Base-by-base conservation (phyloP, 352 stramenopile species). In the Pythium aristosporum region DNA sequence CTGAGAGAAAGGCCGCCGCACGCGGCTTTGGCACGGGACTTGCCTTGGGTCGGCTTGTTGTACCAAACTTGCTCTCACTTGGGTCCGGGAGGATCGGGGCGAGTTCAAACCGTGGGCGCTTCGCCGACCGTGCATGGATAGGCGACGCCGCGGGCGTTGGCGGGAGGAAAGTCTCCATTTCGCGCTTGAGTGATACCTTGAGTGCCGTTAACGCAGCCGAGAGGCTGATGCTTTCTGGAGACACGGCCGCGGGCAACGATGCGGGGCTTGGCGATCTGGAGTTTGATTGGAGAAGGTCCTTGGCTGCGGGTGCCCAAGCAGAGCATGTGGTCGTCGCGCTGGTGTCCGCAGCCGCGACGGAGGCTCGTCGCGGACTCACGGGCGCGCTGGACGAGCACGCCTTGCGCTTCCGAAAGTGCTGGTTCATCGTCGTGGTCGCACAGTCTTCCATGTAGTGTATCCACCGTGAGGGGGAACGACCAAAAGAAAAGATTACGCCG, bases 331-430 rank as follows among this genome's bases (percentile, higher is more conserved):
- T 20, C 13, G 39, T n/a, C 16, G 21, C 25, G 8, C 5, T 34
- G 16, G 34, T n/a, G 32, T 10, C 8, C 34, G 11, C 8, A 39
- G 34, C 34, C 1, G 8, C 34, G 11, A 8, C 34, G 34, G 64
- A 41, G 0, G 54, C 52, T 21, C 65, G 57, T 20, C 65, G 57
- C 15, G 58, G 65, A n/a, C 48, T 67, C 18, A 57, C 11, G 32
- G 54, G 37, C 57, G 37, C 51, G 69, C 51, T 59, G 57, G 74
- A 62, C 57, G 72, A 61, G 69, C 76, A 68, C 63, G 68, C 75
- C 75, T 88, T 89, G 67, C 82, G 76, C 62, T 89, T 89, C 73
- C 87, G 87, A 61, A 84, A 85, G 62, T 76, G 79, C 46, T 85
- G 78, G 63, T 72, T 87, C 63, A 88, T 82, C 39, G 74, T 80